Percentiles rank a stretch among this genome's conserved stretches.
phyloP scores from a whole-genome alignment of 2,329 filamentous ascomycete genomes.

The Cladobotryum protrusum region DNA sequence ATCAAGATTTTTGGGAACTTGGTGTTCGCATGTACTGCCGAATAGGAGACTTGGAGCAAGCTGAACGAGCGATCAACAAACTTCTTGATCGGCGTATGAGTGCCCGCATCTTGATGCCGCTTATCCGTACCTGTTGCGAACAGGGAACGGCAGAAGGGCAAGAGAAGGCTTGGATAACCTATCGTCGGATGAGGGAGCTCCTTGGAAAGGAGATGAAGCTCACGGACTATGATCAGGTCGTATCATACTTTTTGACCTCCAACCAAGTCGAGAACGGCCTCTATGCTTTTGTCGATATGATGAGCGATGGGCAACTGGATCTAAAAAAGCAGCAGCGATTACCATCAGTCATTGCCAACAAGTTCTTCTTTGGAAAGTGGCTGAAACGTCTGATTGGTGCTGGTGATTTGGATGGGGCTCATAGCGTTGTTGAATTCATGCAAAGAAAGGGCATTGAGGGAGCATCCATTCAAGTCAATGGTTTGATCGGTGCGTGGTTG shows the following conservation, averaged over 20 bases:
- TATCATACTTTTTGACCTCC: constrained; percentile 62
- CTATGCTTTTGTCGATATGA: constrained; percentile 83
- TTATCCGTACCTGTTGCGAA: constrained; percentile 63
- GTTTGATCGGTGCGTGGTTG: constrained; percentile 72
- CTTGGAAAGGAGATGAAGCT: constrained; percentile 58
- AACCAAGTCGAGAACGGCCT: constrained; percentile 62
- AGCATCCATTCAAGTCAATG: constrained; percentile 72
- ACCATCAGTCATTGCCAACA: constrained; percentile 54
- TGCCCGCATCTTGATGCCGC: constrained; percentile 54
- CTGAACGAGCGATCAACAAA: constrained; percentile 48
- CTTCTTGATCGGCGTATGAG: constrained; percentile 46
- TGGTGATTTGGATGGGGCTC: constrained; percentile 63
- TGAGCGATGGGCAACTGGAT: constrained; percentile 55
- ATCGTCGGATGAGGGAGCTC: constrained; percentile 56
- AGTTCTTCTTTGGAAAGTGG: constrained; percentile 85
- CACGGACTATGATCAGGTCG: constrained; percentile 69
- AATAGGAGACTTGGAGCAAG: constrained; percentile 51
- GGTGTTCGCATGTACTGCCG: constrained; percentile 60
- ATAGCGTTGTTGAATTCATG: constrained; percentile 70
- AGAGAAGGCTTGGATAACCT: constrained; percentile 59
- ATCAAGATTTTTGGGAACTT: constrained; percentile 54
- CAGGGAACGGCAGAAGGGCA: constrained; percentile 39
- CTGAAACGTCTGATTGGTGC: constrained; percentile 74
- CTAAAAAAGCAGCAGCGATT: constrained; percentile 38
- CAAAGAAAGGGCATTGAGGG: constrained; percentile 60